These are phyloP conservation scores for Akanthomyces lecanii DNA, from an alignment of 2,329 filamentous ascomycete genomes.

Conservation along the genomic window DNA sequence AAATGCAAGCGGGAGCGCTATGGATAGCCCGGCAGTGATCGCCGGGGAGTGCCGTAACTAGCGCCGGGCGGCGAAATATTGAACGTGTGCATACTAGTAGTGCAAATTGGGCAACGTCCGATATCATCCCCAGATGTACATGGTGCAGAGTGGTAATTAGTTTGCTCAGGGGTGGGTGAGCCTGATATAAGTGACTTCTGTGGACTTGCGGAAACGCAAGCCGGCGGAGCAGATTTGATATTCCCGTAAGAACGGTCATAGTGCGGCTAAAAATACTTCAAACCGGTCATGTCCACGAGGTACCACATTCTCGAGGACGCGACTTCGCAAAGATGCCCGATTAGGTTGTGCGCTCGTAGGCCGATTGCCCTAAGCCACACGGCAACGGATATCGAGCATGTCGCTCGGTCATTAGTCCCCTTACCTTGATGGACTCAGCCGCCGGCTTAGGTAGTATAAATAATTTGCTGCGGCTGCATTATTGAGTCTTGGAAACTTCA, in stretches of 20 bases:
- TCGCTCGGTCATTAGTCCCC: not conserved
- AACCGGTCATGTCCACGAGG: not conserved
- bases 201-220: not conserved
- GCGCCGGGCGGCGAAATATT: not conserved
- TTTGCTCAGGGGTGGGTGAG: not conserved
- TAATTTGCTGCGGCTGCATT: not conserved
- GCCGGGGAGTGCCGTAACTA: no score
- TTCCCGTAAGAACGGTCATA: not conserved
- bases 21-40: not conserved
- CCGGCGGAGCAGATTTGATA: not conserved
- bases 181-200: not conserved
- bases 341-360: not conserved
- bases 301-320: not conserved
- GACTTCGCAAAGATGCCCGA: not conserved
- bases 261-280: not conserved
- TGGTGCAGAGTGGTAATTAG: not conserved
- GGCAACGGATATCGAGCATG: slow-evolving; percentile 4
- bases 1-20: not conserved
- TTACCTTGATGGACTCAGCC: not conserved
- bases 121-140: no score
- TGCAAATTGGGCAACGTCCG: not conserved
- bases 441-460: not conserved
- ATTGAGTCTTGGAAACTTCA: not conserved
- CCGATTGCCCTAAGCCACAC: not conserved
- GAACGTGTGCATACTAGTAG: no score